Evolutionary conservation across 2,329 filamentous ascomycete genomes (phyloP).

Genomic region (Fusarium xylarioides): DNA sequence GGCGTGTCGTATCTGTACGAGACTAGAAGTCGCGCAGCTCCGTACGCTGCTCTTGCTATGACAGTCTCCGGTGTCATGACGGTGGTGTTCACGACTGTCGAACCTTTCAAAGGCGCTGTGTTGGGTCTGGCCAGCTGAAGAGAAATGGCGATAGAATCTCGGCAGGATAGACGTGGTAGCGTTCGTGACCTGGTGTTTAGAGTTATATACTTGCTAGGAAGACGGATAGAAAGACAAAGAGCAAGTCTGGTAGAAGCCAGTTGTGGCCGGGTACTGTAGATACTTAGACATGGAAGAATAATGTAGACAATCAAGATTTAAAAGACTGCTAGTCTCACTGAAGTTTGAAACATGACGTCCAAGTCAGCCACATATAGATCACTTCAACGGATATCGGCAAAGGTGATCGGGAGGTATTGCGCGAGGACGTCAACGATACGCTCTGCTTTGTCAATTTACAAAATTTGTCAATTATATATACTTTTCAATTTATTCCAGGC

Average conservation of each 20-base stretch:
- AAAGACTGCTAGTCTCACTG: not conserved
- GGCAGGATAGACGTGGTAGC: constrained; percentile 2
- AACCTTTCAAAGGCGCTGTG: constrained; percentile 54
- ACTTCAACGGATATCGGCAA: not conserved
- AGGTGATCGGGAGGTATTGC: not conserved
- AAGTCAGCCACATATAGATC: constrained; percentile 1
- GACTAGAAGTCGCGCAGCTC: constrained; percentile 60
- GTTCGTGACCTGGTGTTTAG: constrained; percentile 24
- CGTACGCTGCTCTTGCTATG: constrained; percentile 67
- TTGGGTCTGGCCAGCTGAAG: constrained; percentile 45
- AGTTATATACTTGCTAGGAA: constrained; percentile 24
- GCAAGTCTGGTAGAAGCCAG: constrained; percentile 6
- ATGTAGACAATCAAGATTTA: constrained; percentile 5
- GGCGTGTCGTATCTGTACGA: constrained; percentile 67
- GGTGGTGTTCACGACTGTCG: constrained; percentile 62
- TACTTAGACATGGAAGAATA: constrained; percentile 12
- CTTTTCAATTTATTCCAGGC: constrained; percentile 26
- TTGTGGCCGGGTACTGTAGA: constrained; percentile 18
- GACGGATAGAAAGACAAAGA: constrained; percentile 19
- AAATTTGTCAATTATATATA: constrained; percentile 24
- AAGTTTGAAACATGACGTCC: not conserved
- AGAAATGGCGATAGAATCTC: not conserved
- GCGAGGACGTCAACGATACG: constrained; percentile 5
- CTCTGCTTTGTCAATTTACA: constrained; percentile 33
- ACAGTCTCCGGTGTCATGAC: constrained; percentile 65